Conservation (phyloP, 305 asterid genomes). For the Fraxinus floribunda region DNA sequence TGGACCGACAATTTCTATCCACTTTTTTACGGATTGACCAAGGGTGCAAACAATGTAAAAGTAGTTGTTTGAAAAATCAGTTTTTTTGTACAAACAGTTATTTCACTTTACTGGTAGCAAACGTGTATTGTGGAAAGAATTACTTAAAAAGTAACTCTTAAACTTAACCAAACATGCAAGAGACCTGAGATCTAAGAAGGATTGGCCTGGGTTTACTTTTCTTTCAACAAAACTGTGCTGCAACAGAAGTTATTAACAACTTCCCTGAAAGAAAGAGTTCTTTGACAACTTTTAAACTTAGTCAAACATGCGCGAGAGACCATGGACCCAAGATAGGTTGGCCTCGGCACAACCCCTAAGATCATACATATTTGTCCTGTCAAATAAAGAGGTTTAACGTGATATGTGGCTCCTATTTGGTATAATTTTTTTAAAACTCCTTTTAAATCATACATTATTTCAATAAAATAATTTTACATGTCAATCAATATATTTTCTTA, state of each 20-base stretch:
- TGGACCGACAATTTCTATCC: neutral
- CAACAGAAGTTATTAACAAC: neutral
- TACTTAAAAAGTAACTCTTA: neutral
- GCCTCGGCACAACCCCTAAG: neutral
- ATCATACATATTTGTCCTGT: neutral
- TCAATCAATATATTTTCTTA: neutral
- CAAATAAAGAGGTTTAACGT: neutral
- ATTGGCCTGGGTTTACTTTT: neutral
- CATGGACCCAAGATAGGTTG: neutral
- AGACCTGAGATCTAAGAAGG: neutral
- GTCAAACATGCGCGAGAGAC: neutral
- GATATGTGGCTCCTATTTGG: neutral
- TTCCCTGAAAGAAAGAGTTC: neutral
- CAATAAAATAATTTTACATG: neutral
- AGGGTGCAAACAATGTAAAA: neutral
- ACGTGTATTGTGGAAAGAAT: neutral
- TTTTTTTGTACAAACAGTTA: neutral
- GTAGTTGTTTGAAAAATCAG: neutral
- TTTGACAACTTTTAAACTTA: neutral
- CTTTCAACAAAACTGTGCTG: neutral
- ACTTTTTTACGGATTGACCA: neutral
- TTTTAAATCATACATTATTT: neutral
- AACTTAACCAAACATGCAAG: neutral
- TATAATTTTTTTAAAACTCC: no score
- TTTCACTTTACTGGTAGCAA: neutral